Percentiles rank a stretch among this genome's conserved stretches.
These are phyloP conservation scores for Apiospora malaysiana DNA, from an alignment of 2,329 filamentous ascomycete species.

Conservation along the genomic window DNA sequence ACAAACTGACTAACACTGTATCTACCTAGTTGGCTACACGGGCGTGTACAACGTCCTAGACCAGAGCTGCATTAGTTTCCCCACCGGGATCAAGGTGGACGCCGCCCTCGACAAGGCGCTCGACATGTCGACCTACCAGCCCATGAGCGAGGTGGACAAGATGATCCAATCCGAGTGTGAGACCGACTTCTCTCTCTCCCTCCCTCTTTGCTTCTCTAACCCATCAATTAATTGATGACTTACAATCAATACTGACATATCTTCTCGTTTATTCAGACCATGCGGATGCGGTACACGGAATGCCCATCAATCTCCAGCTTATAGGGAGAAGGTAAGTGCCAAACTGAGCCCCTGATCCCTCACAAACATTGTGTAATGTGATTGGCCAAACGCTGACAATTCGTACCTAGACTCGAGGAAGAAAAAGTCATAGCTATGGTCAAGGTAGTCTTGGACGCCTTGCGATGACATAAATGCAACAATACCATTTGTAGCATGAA, in stretches of 20 bases:
- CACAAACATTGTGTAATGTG: too few relatives aligned
- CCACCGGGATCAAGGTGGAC: constrained; percentile 49
- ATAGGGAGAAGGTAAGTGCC: constrained; percentile 43
- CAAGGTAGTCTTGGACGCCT: constrained; percentile 34
- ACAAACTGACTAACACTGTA: background rate
- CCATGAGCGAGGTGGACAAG: constrained; percentile 45
- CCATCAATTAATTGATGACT: background rate
- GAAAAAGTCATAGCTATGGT: constrained; percentile 42
- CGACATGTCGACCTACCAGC: constrained; percentile 36
- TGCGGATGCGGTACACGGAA: constrained; percentile 44
- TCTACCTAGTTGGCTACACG: constrained; percentile 51
- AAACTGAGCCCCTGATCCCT: background rate
- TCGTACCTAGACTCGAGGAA: constrained; percentile 36
- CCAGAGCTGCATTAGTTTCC: constrained; percentile 54
- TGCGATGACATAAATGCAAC: constrained; percentile 26
- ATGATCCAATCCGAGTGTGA: constrained; percentile 50
- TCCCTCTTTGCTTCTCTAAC: background rate
- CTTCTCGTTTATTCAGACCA: constrained; percentile 41
- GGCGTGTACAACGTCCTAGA: constrained; percentile 57
- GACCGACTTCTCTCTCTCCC: constrained; percentile 29
- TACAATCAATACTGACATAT: background rate
- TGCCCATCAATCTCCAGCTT: constrained; percentile 51
- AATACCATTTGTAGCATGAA: background rate
- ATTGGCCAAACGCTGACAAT: background rate
- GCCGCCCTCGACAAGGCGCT: constrained; percentile 43